These are phyloP conservation scores for Penicillium longicatenatum DNA, from an alignment of 495 filamentous ascomycete species.

Conservation along the genomic window DNA sequence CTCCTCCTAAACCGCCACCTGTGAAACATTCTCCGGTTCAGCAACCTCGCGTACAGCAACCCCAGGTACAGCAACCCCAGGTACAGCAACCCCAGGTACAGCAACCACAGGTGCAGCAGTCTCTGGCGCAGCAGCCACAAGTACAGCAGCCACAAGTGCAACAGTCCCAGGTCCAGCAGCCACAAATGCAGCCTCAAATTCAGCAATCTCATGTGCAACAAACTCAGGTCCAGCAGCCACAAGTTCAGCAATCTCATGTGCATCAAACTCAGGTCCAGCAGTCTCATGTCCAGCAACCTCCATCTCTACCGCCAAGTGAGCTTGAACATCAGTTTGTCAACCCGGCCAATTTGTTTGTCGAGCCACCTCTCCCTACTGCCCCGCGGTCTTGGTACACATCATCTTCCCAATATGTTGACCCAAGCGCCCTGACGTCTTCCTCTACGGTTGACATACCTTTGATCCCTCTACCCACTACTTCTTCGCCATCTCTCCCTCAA, in stretches of 20 bases:
- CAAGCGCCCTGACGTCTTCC: slow-evolving; percentile 26
- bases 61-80: neutral
- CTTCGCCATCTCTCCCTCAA: slow-evolving; percentile 10
- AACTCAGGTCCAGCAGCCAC: slow-evolving; percentile 18
- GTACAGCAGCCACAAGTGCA: slow-evolving; percentile 8
- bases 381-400: slow-evolving; percentile 33
- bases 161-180: slow-evolving; percentile 10
- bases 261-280: slow-evolving; percentile 4
- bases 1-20: neutral
- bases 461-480: slow-evolving; percentile 19
- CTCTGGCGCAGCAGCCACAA: slow-evolving; percentile 11
- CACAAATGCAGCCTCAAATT: neutral
- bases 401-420: slow-evolving; percentile 32
- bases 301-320: slow-evolving; percentile 21
- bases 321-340: slow-evolving; percentile 49
- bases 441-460: slow-evolving; percentile 24
- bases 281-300: slow-evolving; percentile 28
- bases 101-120: neutral
- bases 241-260: slow-evolving; percentile 18
- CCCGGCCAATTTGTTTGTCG: slow-evolving; percentile 43
- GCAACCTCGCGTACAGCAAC: neutral
- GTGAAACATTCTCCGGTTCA: neutral
- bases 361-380: slow-evolving; percentile 33
- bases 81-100: slow-evolving; percentile 2
- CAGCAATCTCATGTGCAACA: slow-evolving; percentile 9